Base-by-base conservation (phyloP, 2,329 filamentous ascomycete genomes). In the Fusarium newnesense region DNA sequence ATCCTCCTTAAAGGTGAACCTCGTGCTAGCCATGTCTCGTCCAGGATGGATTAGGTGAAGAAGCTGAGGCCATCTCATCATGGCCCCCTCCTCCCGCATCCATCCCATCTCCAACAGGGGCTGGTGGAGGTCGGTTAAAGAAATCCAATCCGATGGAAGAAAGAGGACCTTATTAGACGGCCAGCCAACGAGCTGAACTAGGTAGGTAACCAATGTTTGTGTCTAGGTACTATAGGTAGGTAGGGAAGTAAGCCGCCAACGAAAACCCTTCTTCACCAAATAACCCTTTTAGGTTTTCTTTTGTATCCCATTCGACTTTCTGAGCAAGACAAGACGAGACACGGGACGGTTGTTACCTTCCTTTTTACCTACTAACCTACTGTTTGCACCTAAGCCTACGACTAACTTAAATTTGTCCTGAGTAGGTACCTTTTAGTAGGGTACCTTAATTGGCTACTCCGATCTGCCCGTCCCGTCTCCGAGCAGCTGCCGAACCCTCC, bases 51-150 rank as follows among this genome's bases (percentile, higher is more conserved):
- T 47, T 58, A 58, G 49, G 60, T 65, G 21, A 67, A 71, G 59
- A 40, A 69, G 67, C 46, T 60, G 53, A 70, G 75, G 61, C 57
- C 59, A 63, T 62, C 59, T 49, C 46, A 68, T 54, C 62, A 64
- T 73, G 60, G 58, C 50, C 67, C 72, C 67, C 66, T 76, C 74
- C 69, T 77, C 75, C 75, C 75, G 74, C 74, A 69, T 74, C 71
- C 73, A 63, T 76, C 61, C 73, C 73, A 74, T 74, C 68, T 74
- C 70, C 74, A 76, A 61, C 68, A 62, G 61, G 71, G 63, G 58
- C 64, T 54, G 65, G 62, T 39, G 69, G 61, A 52, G 69, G 72
- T 75, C 74, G 65, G 75, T 74, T 68, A 74, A 74, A 69, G 72
- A 69, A 68, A 61, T 46, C 59, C 70, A 73, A 69, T 68, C 68